phyloP scores from a whole-genome alignment of 2,329 filamentous ascomycete genomes.

The Neocucurbitaria cava region DNA sequence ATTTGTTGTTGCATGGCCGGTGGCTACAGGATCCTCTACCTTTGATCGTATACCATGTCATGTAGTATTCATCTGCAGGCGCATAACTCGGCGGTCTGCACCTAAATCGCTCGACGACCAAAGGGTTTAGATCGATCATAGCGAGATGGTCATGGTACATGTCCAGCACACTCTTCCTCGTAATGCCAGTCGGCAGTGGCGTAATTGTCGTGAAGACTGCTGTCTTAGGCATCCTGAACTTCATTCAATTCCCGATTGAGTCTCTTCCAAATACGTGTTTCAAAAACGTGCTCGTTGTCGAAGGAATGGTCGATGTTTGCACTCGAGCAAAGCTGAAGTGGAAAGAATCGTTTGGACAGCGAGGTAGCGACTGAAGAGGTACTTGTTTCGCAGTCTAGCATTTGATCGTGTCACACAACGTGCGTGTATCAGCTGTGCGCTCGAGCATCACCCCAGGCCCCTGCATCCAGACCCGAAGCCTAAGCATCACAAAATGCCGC shows the following conservation, averaged over 20 bases:
- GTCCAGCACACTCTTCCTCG: constrained; percentile 72
- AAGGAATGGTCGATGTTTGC: constrained; percentile 11
- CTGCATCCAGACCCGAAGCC: constrained; percentile 23
- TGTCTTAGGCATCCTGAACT: constrained; percentile 68
- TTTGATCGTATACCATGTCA: constrained; percentile 71
- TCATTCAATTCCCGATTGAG: not conserved
- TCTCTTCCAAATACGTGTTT: constrained; percentile 8
- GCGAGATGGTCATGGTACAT: constrained; percentile 79
- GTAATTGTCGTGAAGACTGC: constrained; percentile 79
- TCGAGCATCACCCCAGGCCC: constrained; percentile 22
- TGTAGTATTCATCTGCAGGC: constrained; percentile 72
- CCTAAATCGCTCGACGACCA: constrained; percentile 74
- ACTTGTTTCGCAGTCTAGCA: constrained; percentile 35
- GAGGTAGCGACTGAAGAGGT: constrained; percentile 25
- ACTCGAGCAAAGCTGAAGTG: constrained; percentile 15
- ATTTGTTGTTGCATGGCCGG: not conserved
- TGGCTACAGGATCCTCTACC: constrained; percentile 25
- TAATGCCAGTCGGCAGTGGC: constrained; percentile 72
- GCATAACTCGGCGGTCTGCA: constrained; percentile 73
- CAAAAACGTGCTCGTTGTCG: constrained; percentile 6
- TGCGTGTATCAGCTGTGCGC: constrained; percentile 25
- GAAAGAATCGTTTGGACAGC: constrained; percentile 22
- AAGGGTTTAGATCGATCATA: constrained; percentile 89
- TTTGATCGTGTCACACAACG: constrained; percentile 18
- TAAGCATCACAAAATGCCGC: constrained; percentile 28